phyloP scores from a whole-genome alignment of 2,329 filamentous ascomycete species.

The Karstenula rhodostoma region DNA sequence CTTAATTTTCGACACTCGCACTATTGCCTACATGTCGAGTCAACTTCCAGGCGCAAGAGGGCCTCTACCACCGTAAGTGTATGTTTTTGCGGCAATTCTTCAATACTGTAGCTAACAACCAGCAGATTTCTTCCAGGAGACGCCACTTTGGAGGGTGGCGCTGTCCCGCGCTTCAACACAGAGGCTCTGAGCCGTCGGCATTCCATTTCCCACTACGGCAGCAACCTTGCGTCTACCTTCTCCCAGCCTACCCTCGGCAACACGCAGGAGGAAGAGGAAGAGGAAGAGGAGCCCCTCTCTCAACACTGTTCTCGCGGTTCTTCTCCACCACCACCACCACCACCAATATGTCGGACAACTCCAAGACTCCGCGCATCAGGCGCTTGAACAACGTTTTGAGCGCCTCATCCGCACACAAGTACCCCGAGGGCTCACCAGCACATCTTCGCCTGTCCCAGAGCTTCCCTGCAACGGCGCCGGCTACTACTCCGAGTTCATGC shows the following conservation, averaged over 20 bases:
- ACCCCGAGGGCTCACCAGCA: not conserved
- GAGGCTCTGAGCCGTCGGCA: constrained; percentile 74
- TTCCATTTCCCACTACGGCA: constrained; percentile 68
- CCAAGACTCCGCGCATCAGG: too few relatives aligned
- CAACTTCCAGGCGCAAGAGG: too few relatives aligned
- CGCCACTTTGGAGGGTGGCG: too few relatives aligned
- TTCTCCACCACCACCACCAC: not conserved
- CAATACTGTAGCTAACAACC: too few relatives aligned
- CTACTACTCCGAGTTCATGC: not conserved
- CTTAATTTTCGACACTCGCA: too few relatives aligned
- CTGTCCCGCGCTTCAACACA: constrained; percentile 30
- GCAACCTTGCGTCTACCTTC: constrained; percentile 34
- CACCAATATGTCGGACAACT: too few relatives aligned
- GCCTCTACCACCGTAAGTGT: too few relatives aligned
- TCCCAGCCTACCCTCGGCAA: constrained; percentile 37
- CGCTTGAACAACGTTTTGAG: not conserved
- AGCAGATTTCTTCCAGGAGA: too few relatives aligned
- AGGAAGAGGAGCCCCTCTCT: constrained; percentile 34
- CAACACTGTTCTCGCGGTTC: constrained; percentile 15
- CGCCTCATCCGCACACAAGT: not conserved
- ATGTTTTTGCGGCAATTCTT: too few relatives aligned
- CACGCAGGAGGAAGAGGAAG: constrained; percentile 44
- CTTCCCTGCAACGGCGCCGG: not conserved
- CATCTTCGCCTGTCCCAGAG: too few relatives aligned
- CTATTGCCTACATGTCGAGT: too few relatives aligned